Percentiles rank a stretch among this genome's conserved stretches.
Conservation (phyloP, 176 grass and related monocot genomes). For the Pontederia crassipes region DNA sequence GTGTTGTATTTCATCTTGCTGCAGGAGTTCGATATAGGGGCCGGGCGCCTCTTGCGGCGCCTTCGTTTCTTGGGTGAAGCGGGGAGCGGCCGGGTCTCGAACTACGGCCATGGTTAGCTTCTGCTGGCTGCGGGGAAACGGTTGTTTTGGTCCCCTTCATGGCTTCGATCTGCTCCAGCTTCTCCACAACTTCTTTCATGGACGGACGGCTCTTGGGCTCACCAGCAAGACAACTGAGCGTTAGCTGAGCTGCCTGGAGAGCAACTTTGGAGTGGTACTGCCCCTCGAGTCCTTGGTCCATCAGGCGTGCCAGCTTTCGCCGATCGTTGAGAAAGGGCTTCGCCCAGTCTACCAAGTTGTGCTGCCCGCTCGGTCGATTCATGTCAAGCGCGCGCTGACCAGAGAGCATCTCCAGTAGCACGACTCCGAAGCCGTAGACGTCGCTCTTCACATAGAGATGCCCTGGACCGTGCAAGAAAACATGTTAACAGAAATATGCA, state of each 20-base stretch:
- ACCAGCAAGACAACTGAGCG: slow-evolving; percentile 38
- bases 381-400: slow-evolving; percentile 57
- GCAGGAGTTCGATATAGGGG: too few species aligned
- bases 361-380: slow-evolving; percentile 35
- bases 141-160: slow-evolving; percentile 7
- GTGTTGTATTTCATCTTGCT: too few species aligned
- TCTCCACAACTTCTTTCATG: slow-evolving; percentile 46
- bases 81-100: too few species aligned
- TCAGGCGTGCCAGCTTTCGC: slow-evolving; percentile 30
- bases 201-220: slow-evolving; percentile 53
- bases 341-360: slow-evolving; percentile 51
- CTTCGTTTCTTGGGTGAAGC: too few species aligned
- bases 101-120: too few species aligned
- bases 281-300: slow-evolving; percentile 52
- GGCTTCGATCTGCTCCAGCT: too few species aligned
- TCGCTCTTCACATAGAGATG: slow-evolving; percentile 76
- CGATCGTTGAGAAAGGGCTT: slow-evolving; percentile 43
- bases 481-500: too few species aligned
- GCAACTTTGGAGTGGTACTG: slow-evolving; percentile 42
- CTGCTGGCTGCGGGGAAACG: too few species aligned
- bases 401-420: slow-evolving; percentile 54
- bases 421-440: slow-evolving; percentile 63
- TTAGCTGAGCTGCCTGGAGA: slow-evolving; percentile 46
- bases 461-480: slow-evolving; percentile 12
- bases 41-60: too few species aligned